These are phyloP conservation scores for Backusella psychrophila DNA, from an alignment of 192 early-diverging fungal genomes.

Conservation along the genomic window DNA sequence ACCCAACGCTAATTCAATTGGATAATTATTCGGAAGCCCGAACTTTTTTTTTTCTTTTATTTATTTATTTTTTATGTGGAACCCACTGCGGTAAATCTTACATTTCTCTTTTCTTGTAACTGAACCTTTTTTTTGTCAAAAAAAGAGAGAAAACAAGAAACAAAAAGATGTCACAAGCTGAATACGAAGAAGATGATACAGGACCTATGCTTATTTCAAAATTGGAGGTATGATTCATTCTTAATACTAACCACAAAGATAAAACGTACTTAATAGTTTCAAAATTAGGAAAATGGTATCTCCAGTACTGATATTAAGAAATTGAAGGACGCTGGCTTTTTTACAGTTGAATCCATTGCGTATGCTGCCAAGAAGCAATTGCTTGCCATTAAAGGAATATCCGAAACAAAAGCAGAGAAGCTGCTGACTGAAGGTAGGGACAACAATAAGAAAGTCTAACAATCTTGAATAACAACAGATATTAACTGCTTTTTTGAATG, in stretches of 20 bases:
- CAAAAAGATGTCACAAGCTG: neutral
- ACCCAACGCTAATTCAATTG: neutral
- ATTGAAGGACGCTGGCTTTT: conserved; percentile 82
- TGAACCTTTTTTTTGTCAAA: neutral
- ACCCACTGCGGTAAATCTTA: neutral
- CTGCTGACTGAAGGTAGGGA: conserved; percentile 78
- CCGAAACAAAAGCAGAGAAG: conserved; percentile 95
- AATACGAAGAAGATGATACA: neutral
- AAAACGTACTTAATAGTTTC: neutral
- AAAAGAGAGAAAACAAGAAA: neutral
- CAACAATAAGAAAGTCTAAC: neutral
- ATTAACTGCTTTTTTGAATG: neutral
- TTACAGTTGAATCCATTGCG: conserved; percentile 91
- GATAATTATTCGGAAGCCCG: neutral
- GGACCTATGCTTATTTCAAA: neutral
- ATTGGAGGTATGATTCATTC: neutral
- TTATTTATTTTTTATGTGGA: neutral
- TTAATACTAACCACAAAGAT: neutral
- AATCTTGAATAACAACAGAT: neutral
- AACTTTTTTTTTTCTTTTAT: neutral
- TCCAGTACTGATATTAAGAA: conserved; percentile 76
- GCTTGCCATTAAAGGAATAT: conserved; percentile 89
- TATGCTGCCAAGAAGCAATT: conserved; percentile 89
- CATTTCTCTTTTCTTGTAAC: neutral
- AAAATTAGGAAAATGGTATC: conserved; percentile 61